Base-by-base conservation (phyloP, 441 rosid species). In the Populus tomentosa region DNA sequence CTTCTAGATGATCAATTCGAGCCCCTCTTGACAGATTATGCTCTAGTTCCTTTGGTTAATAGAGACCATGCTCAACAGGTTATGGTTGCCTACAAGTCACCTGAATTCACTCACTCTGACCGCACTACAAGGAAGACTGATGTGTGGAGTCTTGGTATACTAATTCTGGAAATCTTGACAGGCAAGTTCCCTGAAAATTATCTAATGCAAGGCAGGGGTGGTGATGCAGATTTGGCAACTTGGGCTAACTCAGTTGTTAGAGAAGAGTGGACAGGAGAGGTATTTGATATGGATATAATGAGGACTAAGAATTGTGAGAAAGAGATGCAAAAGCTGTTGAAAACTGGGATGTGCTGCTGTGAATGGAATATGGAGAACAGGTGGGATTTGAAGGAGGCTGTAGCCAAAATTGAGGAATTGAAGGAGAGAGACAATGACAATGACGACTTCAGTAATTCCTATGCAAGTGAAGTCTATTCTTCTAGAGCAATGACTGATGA, bases 111-210 rank as follows among this genome's bases (percentile, higher is more conserved):
- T 74, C 89, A 85, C 71, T 75, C 75, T 0, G 87, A 82, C 26
- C 70, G 90, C 11, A 82, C 83, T 0, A 87, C 93, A 0, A 85
- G 85, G 42, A 92, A 85, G 85, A 88, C 97, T 0, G 97, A 92
- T n/a, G 95, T 94, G 7, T 95, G 98, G 97, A 90, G 95, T 72
- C 89, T 94, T 0, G 99, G 98, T 21, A 90, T 94, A 14, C 87
- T 95, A 5, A 92, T 94, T 5, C 91, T 92, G 0, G 97, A 95
- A 81, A 62, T 89, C 56, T 75, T 95, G n/a, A 92, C 97, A 0
- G 97, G 99, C 20, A 91, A 88, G 85, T 88, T 90, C 72, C 97
- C 99, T 0, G 93, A 86, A 11, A 91, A 93, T 77, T 92, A 92
- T 80, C 85, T 88, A 24, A 77, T 77, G 63, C 90, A 87, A 76